Conservation (phyloP, 345 rosid genomes). For the Salix dunnii region DNA sequence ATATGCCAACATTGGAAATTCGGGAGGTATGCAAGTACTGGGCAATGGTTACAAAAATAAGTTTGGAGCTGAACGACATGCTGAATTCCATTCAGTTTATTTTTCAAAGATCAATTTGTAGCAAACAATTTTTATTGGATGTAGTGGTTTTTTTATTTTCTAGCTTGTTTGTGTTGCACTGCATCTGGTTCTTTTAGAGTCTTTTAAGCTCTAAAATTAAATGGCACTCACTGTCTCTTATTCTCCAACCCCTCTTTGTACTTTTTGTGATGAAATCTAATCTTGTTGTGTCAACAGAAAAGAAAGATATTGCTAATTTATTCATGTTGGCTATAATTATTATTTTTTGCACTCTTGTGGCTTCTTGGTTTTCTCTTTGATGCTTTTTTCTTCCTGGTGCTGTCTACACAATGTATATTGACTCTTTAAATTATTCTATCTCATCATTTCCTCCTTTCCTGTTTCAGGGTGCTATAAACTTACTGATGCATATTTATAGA, state of each 20-base stretch:
- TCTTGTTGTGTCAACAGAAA: background rate
- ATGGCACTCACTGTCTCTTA: background rate
- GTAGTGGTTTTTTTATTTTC: background rate
- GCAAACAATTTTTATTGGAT: background rate
- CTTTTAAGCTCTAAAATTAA: background rate
- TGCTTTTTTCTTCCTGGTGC: background rate
- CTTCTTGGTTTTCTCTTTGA: background rate
- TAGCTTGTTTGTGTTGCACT: background rate
- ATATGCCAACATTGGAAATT: constrained; percentile 97
- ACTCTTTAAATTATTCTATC: background rate
- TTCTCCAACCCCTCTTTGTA: background rate
- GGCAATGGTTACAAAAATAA: constrained; percentile 10
- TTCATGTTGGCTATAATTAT: background rate
- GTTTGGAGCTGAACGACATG: background rate
- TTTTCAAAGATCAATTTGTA: background rate
- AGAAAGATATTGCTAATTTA: background rate
- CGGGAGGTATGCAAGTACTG: constrained; percentile 63
- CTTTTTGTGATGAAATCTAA: background rate
- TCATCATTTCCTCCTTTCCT: constrained; percentile 9
- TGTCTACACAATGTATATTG: background rate
- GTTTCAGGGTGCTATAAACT: constrained; percentile 89
- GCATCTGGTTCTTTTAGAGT: background rate
- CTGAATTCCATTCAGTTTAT: background rate
- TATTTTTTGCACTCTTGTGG: background rate
- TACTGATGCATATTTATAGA: constrained; percentile 84